These are phyloP conservation scores for Hydnum rufescens DNA, from an alignment of 768 basidiomycete species.

Conservation along the genomic window DNA sequence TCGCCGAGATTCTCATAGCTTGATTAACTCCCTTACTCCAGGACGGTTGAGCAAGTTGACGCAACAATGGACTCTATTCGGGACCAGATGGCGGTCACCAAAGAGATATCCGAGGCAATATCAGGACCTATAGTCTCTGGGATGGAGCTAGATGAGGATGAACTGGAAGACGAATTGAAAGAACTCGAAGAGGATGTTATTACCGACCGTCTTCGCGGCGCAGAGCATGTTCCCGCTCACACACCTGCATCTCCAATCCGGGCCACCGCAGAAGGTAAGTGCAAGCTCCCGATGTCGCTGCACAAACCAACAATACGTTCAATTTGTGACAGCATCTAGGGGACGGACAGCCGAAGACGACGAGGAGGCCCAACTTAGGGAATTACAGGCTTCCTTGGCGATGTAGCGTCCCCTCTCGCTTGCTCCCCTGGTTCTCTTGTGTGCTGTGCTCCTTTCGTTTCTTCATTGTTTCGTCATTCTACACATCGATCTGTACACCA, in stretches of 20 bases:
- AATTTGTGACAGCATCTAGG: conserved; percentile 14
- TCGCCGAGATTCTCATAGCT: not conserved
- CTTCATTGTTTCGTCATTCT: too few species aligned
- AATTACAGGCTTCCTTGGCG: conserved; percentile 71
- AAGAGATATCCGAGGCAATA: conserved; percentile 80
- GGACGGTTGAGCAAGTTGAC: conserved; percentile 77
- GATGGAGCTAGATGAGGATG: conserved; percentile 53
- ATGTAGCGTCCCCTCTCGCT: conserved; percentile 44
- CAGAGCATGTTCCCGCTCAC: conserved; percentile 79
- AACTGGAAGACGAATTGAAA: conserved; percentile 57
- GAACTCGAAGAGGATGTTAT: conserved; percentile 79
- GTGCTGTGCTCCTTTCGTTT: too few species aligned
- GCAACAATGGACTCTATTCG: conserved; percentile 68
- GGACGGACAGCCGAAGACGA: conserved; percentile 52
- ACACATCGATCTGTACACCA: too few species aligned
- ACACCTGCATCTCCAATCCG: conserved; percentile 34
- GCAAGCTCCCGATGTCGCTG: conserved; percentile 4
- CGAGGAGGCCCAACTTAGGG: conserved; percentile 75
- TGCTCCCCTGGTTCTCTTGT: too few species aligned
- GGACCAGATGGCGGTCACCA: conserved; percentile 81
- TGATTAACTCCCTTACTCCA: conserved; percentile 18
- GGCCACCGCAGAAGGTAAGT: conserved; percentile 30
- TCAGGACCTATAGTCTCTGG: conserved; percentile 44
- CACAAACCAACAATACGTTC: too few species aligned
- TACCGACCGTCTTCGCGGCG: conserved; percentile 64